Base-by-base conservation (phyloP, 2,329 filamentous ascomycete genomes). In the Ophiocordyceps unilateralis region DNA sequence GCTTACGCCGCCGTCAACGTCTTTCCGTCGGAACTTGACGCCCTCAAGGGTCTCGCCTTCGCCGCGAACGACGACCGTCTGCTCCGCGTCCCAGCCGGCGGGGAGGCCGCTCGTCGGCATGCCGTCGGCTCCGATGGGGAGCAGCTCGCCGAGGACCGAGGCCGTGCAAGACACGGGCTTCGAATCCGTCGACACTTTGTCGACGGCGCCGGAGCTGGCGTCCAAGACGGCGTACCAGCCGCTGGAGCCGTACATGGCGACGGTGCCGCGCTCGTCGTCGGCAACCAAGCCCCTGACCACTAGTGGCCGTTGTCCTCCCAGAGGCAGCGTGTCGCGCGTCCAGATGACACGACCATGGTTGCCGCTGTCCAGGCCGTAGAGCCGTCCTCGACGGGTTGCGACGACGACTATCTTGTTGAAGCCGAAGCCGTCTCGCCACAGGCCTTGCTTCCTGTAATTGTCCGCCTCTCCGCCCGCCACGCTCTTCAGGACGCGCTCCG, bases 351-450 rank as follows among this genome's bases (percentile, higher is more conserved):
- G 70, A 4, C 87, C 87, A 12, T 81, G 70, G 46, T 78, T 79
- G 21, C 79, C 84, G 28, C 80, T 76, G 58, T 94, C 80, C 19
- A 98, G 66, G 3, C 81, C 85, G 50, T 88, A 82, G 17, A 96
- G 64, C 49, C 83, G 79, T 14, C 88, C 88, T 44, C 78, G 79
- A 43, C 76, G 71, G 2, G 88, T 94, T 6, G 81, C 87, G 41
- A 94, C 67, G 45, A 95, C 68, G 6, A 88, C 74, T 26, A 89
- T 66, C 61, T 94, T 93, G 58, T 84, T 81, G 61, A 95, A 89
- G 5, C 89, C 89, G 58, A 96, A 96, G 34, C 70, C 76, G 53
- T 91, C 83, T 15, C 77, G 70, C 17, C 67, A 63, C n/a, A 81
- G 64, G 7, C 67, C 67, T 23, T 65, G 59, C 19, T 58, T 57